Evolutionary conservation across 225 moss, liverwort and hornwort genomes (phyloP), one percentile per base, ranked within the genome.

Genomic region (Bryum argenteum): DNA sequence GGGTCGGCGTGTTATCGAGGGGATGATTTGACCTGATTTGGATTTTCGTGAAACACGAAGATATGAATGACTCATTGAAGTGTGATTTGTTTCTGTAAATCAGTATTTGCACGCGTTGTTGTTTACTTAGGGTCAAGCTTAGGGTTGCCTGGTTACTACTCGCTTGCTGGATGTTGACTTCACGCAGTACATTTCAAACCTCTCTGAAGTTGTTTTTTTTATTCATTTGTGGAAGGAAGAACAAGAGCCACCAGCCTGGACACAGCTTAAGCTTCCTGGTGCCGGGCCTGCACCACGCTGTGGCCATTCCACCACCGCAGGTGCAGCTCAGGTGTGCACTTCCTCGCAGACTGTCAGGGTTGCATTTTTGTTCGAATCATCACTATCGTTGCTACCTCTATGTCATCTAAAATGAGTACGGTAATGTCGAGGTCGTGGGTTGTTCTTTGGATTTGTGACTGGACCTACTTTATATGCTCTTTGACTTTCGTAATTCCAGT

Each of bases 181-280:
- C 39, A 24, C 43, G 52, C 70, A 48, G 47, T 54, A 70, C 33
- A 33, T 74, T 42, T 61, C 54, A 65, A 50, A 52, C 56, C 50
- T 71, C 33, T 65, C 78, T 78, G 71, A 79, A 64, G 28, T 72
- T 55, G 58, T 48, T 69, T 41, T 54, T 72, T 56, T 78, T 48
- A 0, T 33, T 2, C 33, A 33, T 74, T 82, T 78, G 77, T 87
- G 82, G 75, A 82, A 84, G 81, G 61, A 84, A 98, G 98, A 98
- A 77, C 89, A 77, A 71, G 98, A 94, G 84, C 89, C 89, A 79
- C 83, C 98, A 64, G 92, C 89, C 60, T 94, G 94, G 98, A 98
- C 98, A 61, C 98, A 98, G 69, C 74, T 98, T 17, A 94, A 92
- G 81, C 84, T 98, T 70, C 92, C 98, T 69, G 98, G 98, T 51